Percentiles rank a stretch among this genome's conserved stretches.
Evolutionary conservation across 441 rosid genomes (phyloP).

Genomic region (Adansonia rubrostipa): DNA sequence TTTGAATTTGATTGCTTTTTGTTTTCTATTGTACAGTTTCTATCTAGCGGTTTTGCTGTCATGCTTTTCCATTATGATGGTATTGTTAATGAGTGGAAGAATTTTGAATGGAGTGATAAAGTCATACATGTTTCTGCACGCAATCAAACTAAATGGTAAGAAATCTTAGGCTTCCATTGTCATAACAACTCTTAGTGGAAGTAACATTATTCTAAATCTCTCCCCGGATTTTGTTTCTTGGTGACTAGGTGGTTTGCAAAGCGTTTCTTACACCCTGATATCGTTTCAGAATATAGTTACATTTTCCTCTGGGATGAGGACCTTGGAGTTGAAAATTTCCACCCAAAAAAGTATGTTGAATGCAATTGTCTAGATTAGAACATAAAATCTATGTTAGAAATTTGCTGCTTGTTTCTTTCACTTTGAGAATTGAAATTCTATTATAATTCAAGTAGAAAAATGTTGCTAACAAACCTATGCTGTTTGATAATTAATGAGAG

Average conservation of each 20-base stretch:
- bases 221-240: slow-evolving; percentile 18
- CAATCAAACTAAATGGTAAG: slow-evolving; percentile 76
- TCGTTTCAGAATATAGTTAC: slow-evolving; percentile 62
- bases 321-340: slow-evolving; percentile 71
- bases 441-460: slow-evolving; percentile 14
- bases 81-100: slow-evolving; percentile 60
- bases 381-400: not conserved
- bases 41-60: slow-evolving; percentile 52
- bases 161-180: not conserved
- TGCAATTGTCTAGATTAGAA: slow-evolving; percentile 8
- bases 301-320: slow-evolving; percentile 86
- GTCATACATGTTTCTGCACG: slow-evolving; percentile 70
- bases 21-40: slow-evolving; percentile 49
- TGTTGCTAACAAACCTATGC: not conserved
- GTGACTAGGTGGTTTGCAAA: slow-evolving; percentile 78
- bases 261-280: slow-evolving; percentile 78
- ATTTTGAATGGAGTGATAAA: slow-evolving; percentile 49
- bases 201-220: slow-evolving; percentile 8
- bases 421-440: not conserved
- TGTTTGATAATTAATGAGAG: not conserved
- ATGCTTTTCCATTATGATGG: slow-evolving; percentile 86
- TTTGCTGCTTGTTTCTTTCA: not conserved
- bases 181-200: not conserved
- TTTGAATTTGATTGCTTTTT: slow-evolving; percentile 16
- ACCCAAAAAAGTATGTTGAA: slow-evolving; percentile 51